Evolutionary conservation across 1,139 yeast genomes (phyloP).

Genomic region (Hanseniaspora gamundiae): DNA sequence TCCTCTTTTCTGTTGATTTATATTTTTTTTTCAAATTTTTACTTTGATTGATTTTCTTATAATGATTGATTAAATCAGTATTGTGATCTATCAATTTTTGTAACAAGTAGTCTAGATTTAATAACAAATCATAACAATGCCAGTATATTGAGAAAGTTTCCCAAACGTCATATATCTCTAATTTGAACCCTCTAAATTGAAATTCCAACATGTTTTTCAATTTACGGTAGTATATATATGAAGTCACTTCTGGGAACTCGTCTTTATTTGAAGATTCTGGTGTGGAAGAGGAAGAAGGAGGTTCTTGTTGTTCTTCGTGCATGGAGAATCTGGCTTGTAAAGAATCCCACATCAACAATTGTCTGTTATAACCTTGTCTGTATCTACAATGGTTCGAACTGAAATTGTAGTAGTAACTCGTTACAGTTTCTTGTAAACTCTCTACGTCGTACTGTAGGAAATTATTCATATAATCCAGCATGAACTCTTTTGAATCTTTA

Average conservation of each 20-base stretch:
- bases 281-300: slow-evolving; percentile 21
- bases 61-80: slow-evolving; percentile 9
- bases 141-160: slow-evolving; percentile 62
- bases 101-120: slow-evolving; percentile 37
- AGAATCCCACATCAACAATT: slow-evolving; percentile 59
- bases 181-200: slow-evolving; percentile 63
- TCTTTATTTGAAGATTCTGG: slow-evolving; percentile 15
- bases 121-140: slow-evolving; percentile 46
- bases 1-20: slow-evolving; percentile 25
- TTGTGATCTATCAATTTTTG: slow-evolving; percentile 34
- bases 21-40: slow-evolving; percentile 31
- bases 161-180: slow-evolving; percentile 61
- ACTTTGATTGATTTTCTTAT: slow-evolving; percentile 29
- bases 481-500: slow-evolving; percentile 1
- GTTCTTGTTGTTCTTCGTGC: slow-evolving; percentile 34
- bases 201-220: slow-evolving; percentile 59
- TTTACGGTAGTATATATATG: slow-evolving; percentile 58
- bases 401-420: slow-evolving; percentile 25
- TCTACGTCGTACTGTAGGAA: slow-evolving; percentile 1
- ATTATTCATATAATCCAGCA: slow-evolving; percentile 2
- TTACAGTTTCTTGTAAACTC: slow-evolving; percentile 12
- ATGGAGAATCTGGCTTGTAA: slow-evolving; percentile 58
- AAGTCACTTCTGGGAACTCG: slow-evolving; percentile 43
- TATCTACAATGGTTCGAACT: slow-evolving; percentile 63
- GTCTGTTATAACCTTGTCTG: slow-evolving; percentile 55